Evolutionary conservation across 1,139 yeast genomes (phyloP).

Genomic region (Debaryomycetaceae sp.): DNA sequence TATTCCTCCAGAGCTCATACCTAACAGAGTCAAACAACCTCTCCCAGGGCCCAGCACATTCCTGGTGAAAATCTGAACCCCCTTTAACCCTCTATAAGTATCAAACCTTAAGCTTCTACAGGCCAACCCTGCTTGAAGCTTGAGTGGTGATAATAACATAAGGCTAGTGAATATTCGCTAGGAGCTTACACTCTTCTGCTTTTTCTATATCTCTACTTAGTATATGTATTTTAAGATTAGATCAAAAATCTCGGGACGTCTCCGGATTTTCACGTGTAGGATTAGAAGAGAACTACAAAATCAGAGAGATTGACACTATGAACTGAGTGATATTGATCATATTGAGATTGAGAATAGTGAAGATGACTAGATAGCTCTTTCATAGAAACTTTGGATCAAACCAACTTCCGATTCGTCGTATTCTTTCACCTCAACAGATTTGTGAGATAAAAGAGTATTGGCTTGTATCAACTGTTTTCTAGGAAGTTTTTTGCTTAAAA

Average conservation of each 20-base stretch:
- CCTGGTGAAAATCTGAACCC: neutral
- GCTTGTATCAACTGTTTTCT: conserved; percentile 83
- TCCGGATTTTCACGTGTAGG: neutral
- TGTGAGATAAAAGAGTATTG: conserved; percentile 51
- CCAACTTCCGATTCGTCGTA: conserved; percentile 75
- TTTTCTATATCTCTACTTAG: neutral
- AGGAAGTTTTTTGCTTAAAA: conserved; percentile 71
- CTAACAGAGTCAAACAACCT: neutral
- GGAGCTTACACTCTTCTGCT: neutral
- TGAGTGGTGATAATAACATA: neutral
- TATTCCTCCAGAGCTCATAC: neutral
- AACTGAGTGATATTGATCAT: no score
- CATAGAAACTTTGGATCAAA: conserved; percentile 72
- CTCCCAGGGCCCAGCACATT: neutral
- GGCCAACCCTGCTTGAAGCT: neutral
- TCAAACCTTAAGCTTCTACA: neutral
- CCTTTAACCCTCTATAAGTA: neutral
- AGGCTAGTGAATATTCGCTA: neutral
- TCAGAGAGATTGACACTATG: no score
- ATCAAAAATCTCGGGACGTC: neutral
- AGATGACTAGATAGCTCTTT: conserved; percentile 48
- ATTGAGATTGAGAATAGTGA: no score
- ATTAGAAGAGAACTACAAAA: neutral
- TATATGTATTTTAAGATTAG: neutral
- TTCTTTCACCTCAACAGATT: conserved; percentile 56